Evolutionary conservation across 1,284 basidiomycete genomes (phyloP), one percentile per base, ranked within the genome.

Genomic region (Tylopilus sp.): DNA sequence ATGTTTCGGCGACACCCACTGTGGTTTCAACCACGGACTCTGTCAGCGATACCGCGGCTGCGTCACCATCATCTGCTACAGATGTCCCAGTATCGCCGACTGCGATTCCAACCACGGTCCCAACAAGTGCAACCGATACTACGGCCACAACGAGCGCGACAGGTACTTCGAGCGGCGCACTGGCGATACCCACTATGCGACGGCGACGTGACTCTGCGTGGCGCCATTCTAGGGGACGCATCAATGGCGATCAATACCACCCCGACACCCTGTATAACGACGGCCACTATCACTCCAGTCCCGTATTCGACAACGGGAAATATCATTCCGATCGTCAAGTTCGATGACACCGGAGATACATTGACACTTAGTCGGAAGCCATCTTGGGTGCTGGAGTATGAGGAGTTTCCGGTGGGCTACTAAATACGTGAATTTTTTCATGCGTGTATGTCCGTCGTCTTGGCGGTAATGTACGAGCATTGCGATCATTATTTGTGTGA

Each of bases 221-320:
- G 51, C 41, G 60, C 53, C 60, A 26, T 47, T 33, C 58, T 33
- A 53, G 49, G 15, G 49, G 33, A 44, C 6, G 41, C 19, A 5
- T 44, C 41, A 22, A 24, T 49, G 47, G 6, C 13, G n/a, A n/a
- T 49, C 47, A 49, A 24, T 44, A 44, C 44, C 47, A 49, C 13
- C 47, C n/a, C 47, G 47, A 24, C 22, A 24, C n/a, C 47, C 12
- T 1, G 24, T 58, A 32, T 24, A 65, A 70, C 24, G 58, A 69
- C 13, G 69, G 58, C 24, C 51, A 54, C 33, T 65, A 69, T 18
- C 67, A 68, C 39, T 54, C 65, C 6, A 49, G 53, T 26, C 39
- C 44, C 19, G 52, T 38, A 24, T 57, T 62, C n/a, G 59, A 67
- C 36, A 52, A 67, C 18, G 66, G 66, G 1, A 18, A 60, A 41